These are phyloP conservation scores for Hippophae rhamnoides DNA, from an alignment of 306 rosid genomes.

Conservation along the genomic window DNA sequence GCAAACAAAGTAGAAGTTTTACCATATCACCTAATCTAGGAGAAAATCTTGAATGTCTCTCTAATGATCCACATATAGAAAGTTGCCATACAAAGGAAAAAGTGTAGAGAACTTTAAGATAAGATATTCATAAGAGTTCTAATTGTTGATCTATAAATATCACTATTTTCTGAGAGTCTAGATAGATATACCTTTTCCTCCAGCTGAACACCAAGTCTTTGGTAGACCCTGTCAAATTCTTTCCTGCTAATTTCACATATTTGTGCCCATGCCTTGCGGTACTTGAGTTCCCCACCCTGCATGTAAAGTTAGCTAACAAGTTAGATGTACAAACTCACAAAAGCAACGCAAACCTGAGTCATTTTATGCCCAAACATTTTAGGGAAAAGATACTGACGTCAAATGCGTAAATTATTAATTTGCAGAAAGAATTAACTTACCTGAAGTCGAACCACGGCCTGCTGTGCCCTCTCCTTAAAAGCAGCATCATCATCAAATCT, in stretches of 20 bases:
- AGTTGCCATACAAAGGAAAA: neutral
- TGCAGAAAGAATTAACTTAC: constrained; percentile 26
- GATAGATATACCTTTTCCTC: constrained; percentile 62
- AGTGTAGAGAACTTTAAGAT: neutral
- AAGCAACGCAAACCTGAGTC: neutral
- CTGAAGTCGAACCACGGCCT: constrained; percentile 84
- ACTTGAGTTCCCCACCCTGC: constrained; percentile 68
- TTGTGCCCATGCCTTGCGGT: constrained; percentile 68
- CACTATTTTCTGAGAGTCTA: neutral
- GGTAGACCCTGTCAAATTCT: constrained; percentile 77
- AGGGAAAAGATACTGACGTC: constrained; percentile 5
- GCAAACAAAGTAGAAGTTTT: neutral
- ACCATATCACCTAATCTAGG: neutral
- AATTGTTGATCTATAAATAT: neutral
- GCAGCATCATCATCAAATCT: constrained; percentile 74
- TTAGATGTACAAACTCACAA: neutral
- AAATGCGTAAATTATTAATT: neutral
- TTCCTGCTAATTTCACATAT: constrained; percentile 84
- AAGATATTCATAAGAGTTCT: neutral
- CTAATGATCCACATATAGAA: neutral
- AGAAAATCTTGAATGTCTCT: neutral
- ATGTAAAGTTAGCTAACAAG: constrained; percentile 8
- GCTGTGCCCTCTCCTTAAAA: constrained; percentile 81
- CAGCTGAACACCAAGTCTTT: constrained; percentile 64
- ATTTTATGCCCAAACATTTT: neutral